Conservation (phyloP, 257 asterid species). For the Nemophila menziesii region DNA sequence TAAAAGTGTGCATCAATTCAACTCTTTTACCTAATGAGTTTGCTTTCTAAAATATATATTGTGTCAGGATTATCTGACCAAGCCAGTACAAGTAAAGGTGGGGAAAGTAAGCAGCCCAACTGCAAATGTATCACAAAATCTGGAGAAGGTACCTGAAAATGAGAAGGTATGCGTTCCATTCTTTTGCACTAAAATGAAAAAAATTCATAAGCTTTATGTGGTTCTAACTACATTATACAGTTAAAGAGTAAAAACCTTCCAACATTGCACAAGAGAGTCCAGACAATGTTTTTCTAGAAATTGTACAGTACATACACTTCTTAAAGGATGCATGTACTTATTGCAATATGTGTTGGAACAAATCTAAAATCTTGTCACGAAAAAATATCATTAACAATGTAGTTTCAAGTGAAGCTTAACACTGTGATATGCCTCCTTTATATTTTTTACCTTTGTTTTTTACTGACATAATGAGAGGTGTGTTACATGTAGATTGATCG, state of each 20-base stretch:
- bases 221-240: background rate
- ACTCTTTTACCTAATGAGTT: background rate
- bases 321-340: background rate
- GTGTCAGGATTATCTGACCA: slow-evolving; percentile 60
- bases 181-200: slow-evolving; percentile 4
- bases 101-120: slow-evolving; percentile 93
- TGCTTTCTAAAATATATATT: slow-evolving; percentile 2
- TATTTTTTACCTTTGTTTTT: too few relatives aligned
- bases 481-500: slow-evolving; percentile 58
- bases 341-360: too few relatives aligned
- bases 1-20: background rate
- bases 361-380: too few relatives aligned
- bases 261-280: too few relatives aligned
- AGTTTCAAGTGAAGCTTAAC: too few relatives aligned
- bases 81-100: slow-evolving; percentile 77
- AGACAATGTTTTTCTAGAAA: background rate
- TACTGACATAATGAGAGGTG: slow-evolving; percentile 13
- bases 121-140: slow-evolving; percentile 58
- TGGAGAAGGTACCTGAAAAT: slow-evolving; percentile 75
- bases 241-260: too few relatives aligned
- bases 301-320: background rate
- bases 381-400: too few relatives aligned
- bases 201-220: background rate
- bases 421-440: too few relatives aligned
- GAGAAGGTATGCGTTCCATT: slow-evolving; percentile 65